A percentile compares a stretch with the other conserved stretches of the same genome.
Conservation (phyloP, 768 basidiomycete genomes). For the Rhodosporidiobolus sp. region DNA sequence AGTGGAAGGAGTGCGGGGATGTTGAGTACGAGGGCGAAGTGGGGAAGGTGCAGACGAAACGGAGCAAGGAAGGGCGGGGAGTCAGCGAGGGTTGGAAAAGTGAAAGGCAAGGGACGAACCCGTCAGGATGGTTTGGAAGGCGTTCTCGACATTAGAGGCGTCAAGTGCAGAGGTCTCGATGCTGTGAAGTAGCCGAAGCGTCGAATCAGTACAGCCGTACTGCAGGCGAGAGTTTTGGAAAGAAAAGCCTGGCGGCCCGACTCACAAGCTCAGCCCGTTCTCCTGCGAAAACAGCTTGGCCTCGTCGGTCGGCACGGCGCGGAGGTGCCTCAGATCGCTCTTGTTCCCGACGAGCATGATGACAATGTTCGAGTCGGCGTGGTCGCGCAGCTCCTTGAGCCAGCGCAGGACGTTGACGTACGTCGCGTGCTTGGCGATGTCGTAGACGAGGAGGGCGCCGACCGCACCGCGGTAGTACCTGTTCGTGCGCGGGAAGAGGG, state of each 20-base stretch:
- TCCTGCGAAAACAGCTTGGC: conserved; percentile 84
- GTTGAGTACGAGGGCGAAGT: not conserved
- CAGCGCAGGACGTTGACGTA: conserved; percentile 91
- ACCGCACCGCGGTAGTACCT: conserved; percentile 98
- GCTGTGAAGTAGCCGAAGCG: conserved; percentile 58
- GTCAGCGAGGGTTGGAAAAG: not conserved
- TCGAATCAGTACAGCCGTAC: conserved; percentile 68
- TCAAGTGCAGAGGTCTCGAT: conserved; percentile 99
- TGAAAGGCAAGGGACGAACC: conserved; percentile 55
- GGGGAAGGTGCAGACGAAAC: not conserved
- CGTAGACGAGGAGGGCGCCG: conserved; percentile 86
- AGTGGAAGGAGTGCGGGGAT: not conserved
- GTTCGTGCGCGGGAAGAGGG: not conserved
- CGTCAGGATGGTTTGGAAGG: conserved; percentile 93
- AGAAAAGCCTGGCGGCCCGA: not conserved
- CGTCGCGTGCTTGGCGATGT: conserved; percentile 84
- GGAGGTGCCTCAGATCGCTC: conserved; percentile 95
- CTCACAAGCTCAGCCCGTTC: conserved; percentile 48
- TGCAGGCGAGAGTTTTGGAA: not conserved
- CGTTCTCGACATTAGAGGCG: conserved; percentile 94
- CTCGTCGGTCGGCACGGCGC: conserved; percentile 96
- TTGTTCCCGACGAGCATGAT: conserved; percentile 93
- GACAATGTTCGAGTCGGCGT: conserved; percentile 58
- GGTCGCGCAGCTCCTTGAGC: conserved; percentile 95
- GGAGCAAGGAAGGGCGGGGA: too few relatives aligned